These are phyloP conservation scores for Phytopythium chamaehyphon DNA, from an alignment of 352 stramenopile genomes.

Conservation along the genomic window DNA sequence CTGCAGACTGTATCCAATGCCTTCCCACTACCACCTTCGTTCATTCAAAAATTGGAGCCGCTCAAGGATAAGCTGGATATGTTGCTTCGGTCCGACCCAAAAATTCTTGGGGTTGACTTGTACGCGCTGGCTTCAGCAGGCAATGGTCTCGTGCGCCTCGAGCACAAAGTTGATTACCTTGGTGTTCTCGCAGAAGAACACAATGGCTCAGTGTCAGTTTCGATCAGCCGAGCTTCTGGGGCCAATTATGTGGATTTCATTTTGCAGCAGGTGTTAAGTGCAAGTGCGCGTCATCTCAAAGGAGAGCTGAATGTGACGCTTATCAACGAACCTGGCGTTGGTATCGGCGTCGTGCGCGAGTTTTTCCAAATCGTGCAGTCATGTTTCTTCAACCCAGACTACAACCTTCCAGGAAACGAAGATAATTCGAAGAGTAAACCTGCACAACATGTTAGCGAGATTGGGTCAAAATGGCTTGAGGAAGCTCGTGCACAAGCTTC, in stretches of 20 bases:
- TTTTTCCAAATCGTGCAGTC: slow-evolving; percentile 74
- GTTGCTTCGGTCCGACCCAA: slow-evolving; percentile 61
- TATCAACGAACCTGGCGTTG: slow-evolving; percentile 64
- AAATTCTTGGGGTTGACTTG: slow-evolving; percentile 65
- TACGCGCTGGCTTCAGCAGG: slow-evolving; percentile 48
- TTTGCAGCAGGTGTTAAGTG: slow-evolving; percentile 57
- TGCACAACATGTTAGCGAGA: slow-evolving; percentile 41
- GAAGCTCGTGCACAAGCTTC: slow-evolving; percentile 34
- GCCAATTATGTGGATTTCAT: slow-evolving; percentile 73
- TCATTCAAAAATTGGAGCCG: slow-evolving; percentile 29
- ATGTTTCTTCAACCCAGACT: slow-evolving; percentile 43
- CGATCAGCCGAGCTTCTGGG: slow-evolving; percentile 53
- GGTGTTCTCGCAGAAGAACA: slow-evolving; percentile 54
- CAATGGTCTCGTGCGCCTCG: slow-evolving; percentile 38
- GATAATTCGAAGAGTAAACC: background rate
- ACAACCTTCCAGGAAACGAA: slow-evolving; percentile 7
- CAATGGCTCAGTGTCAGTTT: slow-evolving; percentile 41
- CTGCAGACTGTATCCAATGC: slow-evolving; percentile 38
- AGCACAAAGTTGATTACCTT: slow-evolving; percentile 80
- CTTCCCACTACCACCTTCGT: slow-evolving; percentile 32
- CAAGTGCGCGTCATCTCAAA: slow-evolving; percentile 37
- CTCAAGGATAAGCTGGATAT: slow-evolving; percentile 54
- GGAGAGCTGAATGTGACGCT: slow-evolving; percentile 61
- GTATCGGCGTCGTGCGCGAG: slow-evolving; percentile 57
- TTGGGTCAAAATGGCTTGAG: slow-evolving; percentile 59